Evolutionary conservation across 441 rosid genomes (phyloP).

Genomic region (Corymbia citriodora): DNA sequence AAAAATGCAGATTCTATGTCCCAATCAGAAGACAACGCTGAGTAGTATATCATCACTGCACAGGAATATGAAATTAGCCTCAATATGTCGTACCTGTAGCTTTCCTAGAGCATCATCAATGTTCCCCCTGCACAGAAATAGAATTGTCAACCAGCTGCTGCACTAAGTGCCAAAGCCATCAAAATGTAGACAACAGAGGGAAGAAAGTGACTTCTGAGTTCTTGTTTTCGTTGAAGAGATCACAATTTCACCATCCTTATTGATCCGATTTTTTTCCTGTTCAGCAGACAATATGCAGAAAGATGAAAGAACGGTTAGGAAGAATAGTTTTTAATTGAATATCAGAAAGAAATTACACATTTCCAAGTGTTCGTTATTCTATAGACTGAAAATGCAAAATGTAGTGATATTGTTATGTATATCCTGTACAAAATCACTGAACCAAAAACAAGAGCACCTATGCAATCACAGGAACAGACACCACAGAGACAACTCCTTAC

Average conservation of each 20-base stretch:
- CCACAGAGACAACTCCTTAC: not conserved
- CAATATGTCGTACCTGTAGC: conserved; percentile 55
- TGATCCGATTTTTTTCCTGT: conserved; percentile 94
- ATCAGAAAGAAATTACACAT: not conserved
- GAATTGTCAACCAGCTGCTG: not conserved
- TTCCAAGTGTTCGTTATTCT: not conserved
- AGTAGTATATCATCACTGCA: not conserved
- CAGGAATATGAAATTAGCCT: not conserved
- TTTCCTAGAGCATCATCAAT: conserved; percentile 83
- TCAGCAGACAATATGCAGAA: conserved; percentile 8
- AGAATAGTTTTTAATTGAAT: not conserved
- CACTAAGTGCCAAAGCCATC: not conserved
- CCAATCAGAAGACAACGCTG: not conserved
- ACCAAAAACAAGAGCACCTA: not conserved
- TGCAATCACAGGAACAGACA: not conserved
- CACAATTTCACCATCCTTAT: conserved; percentile 93
- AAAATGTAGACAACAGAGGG: not conserved
- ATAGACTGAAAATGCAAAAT: not conserved
- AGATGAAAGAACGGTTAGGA: not conserved
- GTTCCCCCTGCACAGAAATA: conserved; percentile 67
- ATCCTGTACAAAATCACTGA: not conserved
- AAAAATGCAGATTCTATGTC: not conserved
- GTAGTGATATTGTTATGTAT: not conserved
- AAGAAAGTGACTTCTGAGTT: conserved; percentile 69
- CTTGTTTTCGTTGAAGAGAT: conserved; percentile 92